Base-by-base conservation (phyloP, 129 eudicot species). In the sunflower (Helianthus annuus) region DNA sequence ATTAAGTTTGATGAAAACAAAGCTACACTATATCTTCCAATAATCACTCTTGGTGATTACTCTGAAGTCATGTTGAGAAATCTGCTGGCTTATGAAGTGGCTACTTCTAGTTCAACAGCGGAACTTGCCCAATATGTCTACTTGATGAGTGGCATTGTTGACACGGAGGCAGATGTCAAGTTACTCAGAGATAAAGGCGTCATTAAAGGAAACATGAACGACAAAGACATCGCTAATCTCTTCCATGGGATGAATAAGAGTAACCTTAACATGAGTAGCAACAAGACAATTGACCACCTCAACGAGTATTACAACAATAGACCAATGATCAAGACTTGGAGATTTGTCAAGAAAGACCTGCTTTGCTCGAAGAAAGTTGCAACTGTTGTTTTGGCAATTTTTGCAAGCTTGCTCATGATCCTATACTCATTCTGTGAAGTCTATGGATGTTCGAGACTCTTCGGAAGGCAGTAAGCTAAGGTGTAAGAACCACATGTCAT, bases 141-240 rank as follows among this genome's bases (percentile, higher is more conserved):
- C 48, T 71, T 86, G 57, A 80, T 86, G 91, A 62, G 81, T 56
- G 87, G 91, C 27, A 73, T 86, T 10, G 60, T 86, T 1, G 87
- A 86, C 40, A 76, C 85, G 0, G 71, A 71, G 38, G 69, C 36
- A 46, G 87, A 86, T 36, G 85, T 60, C 10, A 62, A 44, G 46
- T 56, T 85, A 29, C 81, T 85, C 0, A 59, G 75, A 64, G 70
- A 59, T 6, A 70, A 57, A 14, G 77, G 73, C 0, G 64, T 85
- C 16, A 76, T 85, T 1, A 54, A 22, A 9, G 79, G 80, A 10
- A 74, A 62, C 16, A 19, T 78, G 55, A 29, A 46, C 0, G 72
- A 73, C 40, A 62, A 72, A 8, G 84, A 79, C 29, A 68, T 82
- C 7, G 80, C 60, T 8, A 44, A 64, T 42, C 64, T 85, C 2